Base-by-base conservation (phyloP, 225 moss, liverwort and hornwort genomes). In the Physcomitrium patens region DNA sequence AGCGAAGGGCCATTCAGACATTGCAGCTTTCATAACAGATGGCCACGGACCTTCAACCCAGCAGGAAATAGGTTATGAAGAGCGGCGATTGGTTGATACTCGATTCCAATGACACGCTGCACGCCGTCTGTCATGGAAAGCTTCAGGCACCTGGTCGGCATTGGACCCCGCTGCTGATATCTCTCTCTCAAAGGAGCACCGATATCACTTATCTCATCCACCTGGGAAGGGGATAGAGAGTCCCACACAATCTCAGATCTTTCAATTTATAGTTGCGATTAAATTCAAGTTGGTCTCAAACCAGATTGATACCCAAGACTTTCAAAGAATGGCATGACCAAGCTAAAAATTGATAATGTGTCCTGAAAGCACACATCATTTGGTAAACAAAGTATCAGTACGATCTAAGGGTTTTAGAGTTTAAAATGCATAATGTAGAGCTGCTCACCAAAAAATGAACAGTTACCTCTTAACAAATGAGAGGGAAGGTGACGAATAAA, bases 141-240 rank as follows among this genome's bases (percentile, higher is more conserved):
- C 79, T 88, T 85, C 79, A 91, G 74, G 53, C 75, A 84, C 73
- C 90, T 89, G 57, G 72, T 77, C 55, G 74, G 76, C 42, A 75
- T 82, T 13, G 84, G 88, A 20, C 61, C 28, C 24, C 68, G 83
- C 75, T 87, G 84, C 24, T 83, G 79, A 50, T 85, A 88, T 46
- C 88, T 82, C 41, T 88, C 84, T 66, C 80, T 69, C 44, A 86
- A 37, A 37, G 31, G 31, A 37, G 31, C 31, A 37, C 31, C 31
- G 31, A 37, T 37, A 37, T 37, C 91, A 63, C 74, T 85, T 17
- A 95, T 77, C 86, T 99, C 97, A 65, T 99, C 97, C 73, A 99
- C 93, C 96, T 96, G 85, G 67, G n/a, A 58, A 61, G 43, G 8
- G 15, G 28, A 66, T 62, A 58, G 14, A 74, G 45, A 69, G 76